Evolutionary conservation across 2,329 filamentous ascomycete genomes (phyloP).

Genomic region (Hymenoscyphus infarciens): DNA sequence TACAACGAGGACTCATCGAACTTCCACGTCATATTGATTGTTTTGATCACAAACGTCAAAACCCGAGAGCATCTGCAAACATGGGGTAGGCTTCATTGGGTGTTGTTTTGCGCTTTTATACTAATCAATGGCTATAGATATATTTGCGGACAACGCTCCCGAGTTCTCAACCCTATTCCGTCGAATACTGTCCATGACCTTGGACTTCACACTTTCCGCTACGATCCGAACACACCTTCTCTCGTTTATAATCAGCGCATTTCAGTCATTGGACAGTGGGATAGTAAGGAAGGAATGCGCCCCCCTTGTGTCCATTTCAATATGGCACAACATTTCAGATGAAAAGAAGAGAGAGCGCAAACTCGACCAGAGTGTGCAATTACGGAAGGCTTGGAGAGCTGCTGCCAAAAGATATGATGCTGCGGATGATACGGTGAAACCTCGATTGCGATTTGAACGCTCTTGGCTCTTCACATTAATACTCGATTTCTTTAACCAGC

Average conservation of each 20-base stretch:
- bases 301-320: slow-evolving; percentile 86
- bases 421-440: slow-evolving; percentile 75
- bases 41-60: slow-evolving; percentile 83
- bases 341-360: slow-evolving; percentile 70
- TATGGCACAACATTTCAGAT: slow-evolving; percentile 89
- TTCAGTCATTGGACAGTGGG: slow-evolving; percentile 86
- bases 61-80: slow-evolving; percentile 79
- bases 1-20: slow-evolving; percentile 88
- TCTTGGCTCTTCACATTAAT: slow-evolving; percentile 88
- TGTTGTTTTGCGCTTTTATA: background rate
- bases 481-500: slow-evolving; percentile 72
- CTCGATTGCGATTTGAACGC: slow-evolving; percentile 81
- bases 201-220: slow-evolving; percentile 64
- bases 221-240: slow-evolving; percentile 77
- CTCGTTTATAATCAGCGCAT: slow-evolving; percentile 84
- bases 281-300: slow-evolving; percentile 95
- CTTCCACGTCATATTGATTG: slow-evolving; percentile 83
- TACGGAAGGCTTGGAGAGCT: slow-evolving; percentile 89
- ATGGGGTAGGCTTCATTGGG: slow-evolving; percentile 61
- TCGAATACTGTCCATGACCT: slow-evolving; percentile 80
- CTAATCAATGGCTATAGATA: slow-evolving; percentile 43
- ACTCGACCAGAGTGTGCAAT: slow-evolving; percentile 67
- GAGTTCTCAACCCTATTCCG: slow-evolving; percentile 90
- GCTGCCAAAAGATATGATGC: slow-evolving; percentile 82
- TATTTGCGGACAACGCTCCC: slow-evolving; percentile 72